phyloP scores from a whole-genome alignment of 495 filamentous ascomycete genomes.

The Apodospora peruviana region DNA sequence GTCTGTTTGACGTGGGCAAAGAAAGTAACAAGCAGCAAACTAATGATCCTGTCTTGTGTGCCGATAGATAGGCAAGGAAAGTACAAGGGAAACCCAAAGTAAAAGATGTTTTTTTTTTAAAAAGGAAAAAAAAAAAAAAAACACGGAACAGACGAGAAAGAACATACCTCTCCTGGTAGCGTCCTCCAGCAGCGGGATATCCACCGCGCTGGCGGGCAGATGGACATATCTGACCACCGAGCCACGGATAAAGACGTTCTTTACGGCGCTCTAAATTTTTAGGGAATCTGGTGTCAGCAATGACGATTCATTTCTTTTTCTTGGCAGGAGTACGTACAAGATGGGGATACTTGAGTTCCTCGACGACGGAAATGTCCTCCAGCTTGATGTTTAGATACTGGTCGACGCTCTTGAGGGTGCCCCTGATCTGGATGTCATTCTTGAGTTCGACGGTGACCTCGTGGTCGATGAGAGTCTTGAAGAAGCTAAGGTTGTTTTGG shows the following conservation, averaged over 20 bases:
- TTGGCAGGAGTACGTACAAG: constrained; percentile 56
- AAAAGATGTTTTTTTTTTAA: background rate
- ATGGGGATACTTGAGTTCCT: constrained; percentile 89
- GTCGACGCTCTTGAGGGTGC: constrained; percentile 92
- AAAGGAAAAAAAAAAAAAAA: background rate
- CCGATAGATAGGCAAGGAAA: no score
- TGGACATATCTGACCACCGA: constrained; percentile 96
- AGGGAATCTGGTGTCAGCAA: background rate
- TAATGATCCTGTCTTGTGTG: no score
- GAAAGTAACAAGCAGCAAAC: no score
- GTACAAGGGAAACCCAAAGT: no score
- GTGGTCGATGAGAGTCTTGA: constrained; percentile 98
- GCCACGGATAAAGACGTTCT: constrained; percentile 96
- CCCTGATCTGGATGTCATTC: constrained; percentile 95
- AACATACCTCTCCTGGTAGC: constrained; percentile 83
- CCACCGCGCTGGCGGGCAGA: constrained; percentile 79
- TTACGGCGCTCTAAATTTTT: constrained; percentile 60
- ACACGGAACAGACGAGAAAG: background rate
- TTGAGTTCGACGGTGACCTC: constrained; percentile 95
- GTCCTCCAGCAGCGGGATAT: constrained; percentile 89
- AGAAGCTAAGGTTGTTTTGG: constrained; percentile 75
- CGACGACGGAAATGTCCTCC: constrained; percentile 85
- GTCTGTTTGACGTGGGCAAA: no score
- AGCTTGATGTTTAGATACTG: constrained; percentile 99
- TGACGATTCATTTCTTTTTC: no score